Evolutionary conservation across 2,329 filamentous ascomycete species (phyloP).

Genomic region (Talaromyces funiculosus): DNA sequence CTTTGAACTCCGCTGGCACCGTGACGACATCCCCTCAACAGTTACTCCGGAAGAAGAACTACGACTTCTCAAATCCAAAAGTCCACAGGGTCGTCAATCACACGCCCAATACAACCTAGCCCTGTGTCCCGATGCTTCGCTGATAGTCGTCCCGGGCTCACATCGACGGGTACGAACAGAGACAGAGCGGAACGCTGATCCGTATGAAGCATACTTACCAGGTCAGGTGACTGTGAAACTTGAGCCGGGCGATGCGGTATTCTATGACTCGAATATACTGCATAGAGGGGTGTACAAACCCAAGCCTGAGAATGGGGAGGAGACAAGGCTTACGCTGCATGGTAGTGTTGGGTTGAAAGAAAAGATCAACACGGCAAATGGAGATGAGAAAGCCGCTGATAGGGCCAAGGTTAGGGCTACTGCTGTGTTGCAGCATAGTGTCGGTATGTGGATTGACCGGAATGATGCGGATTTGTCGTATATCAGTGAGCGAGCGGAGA

Average conservation of each 20-base stretch:
- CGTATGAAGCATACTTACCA: slow-evolving; percentile 57
- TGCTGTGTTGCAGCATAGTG: slow-evolving; percentile 43
- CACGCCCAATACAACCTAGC: slow-evolving; percentile 88
- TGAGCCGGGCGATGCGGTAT: slow-evolving; percentile 70
- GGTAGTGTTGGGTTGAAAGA: slow-evolving; percentile 39
- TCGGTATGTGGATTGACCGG: slow-evolving; percentile 40
- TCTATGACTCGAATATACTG: slow-evolving; percentile 87
- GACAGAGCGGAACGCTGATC: slow-evolving; percentile 60
- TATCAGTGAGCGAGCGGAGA: slow-evolving; percentile 35
- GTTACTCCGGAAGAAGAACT: slow-evolving; percentile 64
- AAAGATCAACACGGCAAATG: slow-evolving; percentile 8
- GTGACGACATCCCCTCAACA: slow-evolving; percentile 70
- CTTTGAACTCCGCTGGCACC: slow-evolving; percentile 77
- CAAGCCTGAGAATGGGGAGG: slow-evolving; percentile 28
- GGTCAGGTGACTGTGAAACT: slow-evolving; percentile 62
- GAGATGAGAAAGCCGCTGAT: slow-evolving; percentile 13
- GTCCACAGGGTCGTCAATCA: slow-evolving; percentile 46
- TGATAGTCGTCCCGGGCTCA: slow-evolving; percentile 72
- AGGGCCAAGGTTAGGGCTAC: slow-evolving; percentile 37
- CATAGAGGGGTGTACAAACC: slow-evolving; percentile 41
- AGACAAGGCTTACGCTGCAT: slow-evolving; percentile 40
- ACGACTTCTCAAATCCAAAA: slow-evolving; percentile 49
- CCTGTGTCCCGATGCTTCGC: slow-evolving; percentile 65
- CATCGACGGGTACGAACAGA: slow-evolving; percentile 67
- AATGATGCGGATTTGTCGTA: slow-evolving; percentile 36